A percentile compares a stretch with the other conserved stretches of the same genome.
phyloP scores from a whole-genome alignment of 2,329 filamentous ascomycete species.

The Leptoxyphium fumago region DNA sequence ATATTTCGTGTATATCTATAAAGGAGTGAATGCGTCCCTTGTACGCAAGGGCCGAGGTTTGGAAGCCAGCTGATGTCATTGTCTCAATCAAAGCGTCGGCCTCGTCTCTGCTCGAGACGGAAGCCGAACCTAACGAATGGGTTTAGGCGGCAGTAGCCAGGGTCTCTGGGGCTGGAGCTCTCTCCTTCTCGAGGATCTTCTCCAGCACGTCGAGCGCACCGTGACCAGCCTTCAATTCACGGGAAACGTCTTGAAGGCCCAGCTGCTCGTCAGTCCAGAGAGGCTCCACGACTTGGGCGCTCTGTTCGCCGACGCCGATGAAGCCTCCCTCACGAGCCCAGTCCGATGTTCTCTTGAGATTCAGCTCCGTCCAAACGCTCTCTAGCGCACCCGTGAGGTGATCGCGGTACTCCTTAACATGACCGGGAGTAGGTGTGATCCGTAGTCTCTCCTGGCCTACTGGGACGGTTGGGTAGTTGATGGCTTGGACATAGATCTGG shows the following conservation, averaged over 20 bases:
- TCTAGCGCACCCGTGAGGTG: slow-evolving; percentile 75
- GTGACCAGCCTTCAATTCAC: slow-evolving; percentile 40
- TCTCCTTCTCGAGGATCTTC: slow-evolving; percentile 32
- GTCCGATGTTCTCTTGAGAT: slow-evolving; percentile 82
- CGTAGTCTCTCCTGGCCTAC: slow-evolving; percentile 94
- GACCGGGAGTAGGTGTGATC: slow-evolving; percentile 90
- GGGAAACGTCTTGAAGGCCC: slow-evolving; percentile 51
- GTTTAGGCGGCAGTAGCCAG: slow-evolving; percentile 26
- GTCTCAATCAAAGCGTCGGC: no score
- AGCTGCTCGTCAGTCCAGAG: slow-evolving; percentile 90
- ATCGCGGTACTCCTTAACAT: slow-evolving; percentile 70
- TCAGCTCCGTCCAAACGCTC: slow-evolving; percentile 73
- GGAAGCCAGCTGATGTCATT: no score
- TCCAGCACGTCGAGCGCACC: slow-evolving; percentile 33
- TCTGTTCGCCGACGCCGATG: slow-evolving; percentile 74
- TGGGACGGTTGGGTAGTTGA: slow-evolving; percentile 97
- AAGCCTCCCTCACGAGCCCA: slow-evolving; percentile 89
- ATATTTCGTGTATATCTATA: no score
- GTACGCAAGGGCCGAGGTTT: no score
- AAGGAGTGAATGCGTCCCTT: no score
- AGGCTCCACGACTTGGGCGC: slow-evolving; percentile 45
- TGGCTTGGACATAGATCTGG: slow-evolving; percentile 92
- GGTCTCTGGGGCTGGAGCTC: slow-evolving; percentile 26
- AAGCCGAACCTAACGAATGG: no score
- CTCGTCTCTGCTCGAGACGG: no score